A percentile compares a stretch with the other conserved stretches of the same genome.
Evolutionary conservation across 371 early-diverging fungal species (phyloP).

Genomic region (Polyrhizophydium stewartii): DNA sequence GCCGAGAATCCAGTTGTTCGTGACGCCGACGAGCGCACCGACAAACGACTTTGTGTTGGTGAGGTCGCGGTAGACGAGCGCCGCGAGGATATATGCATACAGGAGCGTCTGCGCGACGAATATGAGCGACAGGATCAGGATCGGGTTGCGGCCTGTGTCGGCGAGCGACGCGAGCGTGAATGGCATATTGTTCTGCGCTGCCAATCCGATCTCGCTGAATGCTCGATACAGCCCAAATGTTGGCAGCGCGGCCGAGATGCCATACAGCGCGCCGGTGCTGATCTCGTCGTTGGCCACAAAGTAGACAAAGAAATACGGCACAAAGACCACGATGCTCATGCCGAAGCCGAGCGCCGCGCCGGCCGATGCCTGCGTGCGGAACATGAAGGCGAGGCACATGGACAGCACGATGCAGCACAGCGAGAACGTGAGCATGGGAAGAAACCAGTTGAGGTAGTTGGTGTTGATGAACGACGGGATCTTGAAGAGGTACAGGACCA

Average conservation of each 20-base stretch:
- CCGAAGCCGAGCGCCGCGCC: not conserved
- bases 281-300: conserved; percentile 20
- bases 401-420: not conserved
- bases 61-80: not conserved
- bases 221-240: conserved; percentile 36
- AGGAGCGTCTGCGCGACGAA: not conserved
- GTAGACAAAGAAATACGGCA: conserved; percentile 39
- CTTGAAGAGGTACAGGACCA: not conserved
- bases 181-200: not conserved
- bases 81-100: not conserved
- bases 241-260: conserved; percentile 21
- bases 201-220: conserved; percentile 10
- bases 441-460: conserved; percentile 1
- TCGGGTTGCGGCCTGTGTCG: not conserved
- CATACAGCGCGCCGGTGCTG: not conserved
- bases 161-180: not conserved
- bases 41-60: not conserved
- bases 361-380: not conserved
- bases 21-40: not conserved
- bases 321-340: conserved; percentile 20
- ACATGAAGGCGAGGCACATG: not conserved
- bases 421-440: not conserved
- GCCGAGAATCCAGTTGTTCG: not conserved
- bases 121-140: not conserved
- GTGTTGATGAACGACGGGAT: not conserved